phyloP scores from a whole-genome alignment of 345 rosid genomes.

The Salix caprea region DNA sequence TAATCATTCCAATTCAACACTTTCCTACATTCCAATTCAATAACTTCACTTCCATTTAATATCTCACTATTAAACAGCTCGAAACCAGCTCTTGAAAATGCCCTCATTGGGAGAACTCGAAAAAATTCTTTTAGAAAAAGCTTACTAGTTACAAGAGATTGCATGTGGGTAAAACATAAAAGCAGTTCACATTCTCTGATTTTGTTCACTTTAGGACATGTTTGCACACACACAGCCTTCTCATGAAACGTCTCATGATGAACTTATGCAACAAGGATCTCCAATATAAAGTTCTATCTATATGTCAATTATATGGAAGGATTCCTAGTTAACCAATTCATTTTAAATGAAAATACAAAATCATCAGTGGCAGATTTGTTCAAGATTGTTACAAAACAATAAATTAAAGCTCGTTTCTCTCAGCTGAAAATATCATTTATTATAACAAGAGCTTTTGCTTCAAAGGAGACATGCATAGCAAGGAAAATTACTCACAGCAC shows the following conservation, averaged over 20 bases:
- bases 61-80: background rate
- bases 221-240: background rate
- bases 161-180: background rate
- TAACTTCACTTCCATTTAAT: background rate
- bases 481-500: slow-evolving; percentile 54
- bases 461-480: background rate
- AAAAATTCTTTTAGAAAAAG: background rate
- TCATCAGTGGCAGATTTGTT: background rate
- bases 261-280: background rate
- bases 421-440: background rate
- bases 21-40: background rate
- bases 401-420: background rate
- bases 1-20: background rate
- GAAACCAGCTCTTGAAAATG: background rate
- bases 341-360: background rate
- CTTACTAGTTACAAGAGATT: background rate
- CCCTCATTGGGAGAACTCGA: background rate
- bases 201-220: background rate
- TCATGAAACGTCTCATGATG: background rate
- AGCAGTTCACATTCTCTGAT: too few species aligned
- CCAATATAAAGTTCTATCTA: background rate
- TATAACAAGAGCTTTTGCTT: background rate
- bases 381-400: background rate
- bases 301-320: background rate
- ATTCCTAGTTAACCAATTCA: background rate